Evolutionary conservation across 192 early-diverging fungal species (phyloP).

Genomic region (Haplosporangium gracile): DNA sequence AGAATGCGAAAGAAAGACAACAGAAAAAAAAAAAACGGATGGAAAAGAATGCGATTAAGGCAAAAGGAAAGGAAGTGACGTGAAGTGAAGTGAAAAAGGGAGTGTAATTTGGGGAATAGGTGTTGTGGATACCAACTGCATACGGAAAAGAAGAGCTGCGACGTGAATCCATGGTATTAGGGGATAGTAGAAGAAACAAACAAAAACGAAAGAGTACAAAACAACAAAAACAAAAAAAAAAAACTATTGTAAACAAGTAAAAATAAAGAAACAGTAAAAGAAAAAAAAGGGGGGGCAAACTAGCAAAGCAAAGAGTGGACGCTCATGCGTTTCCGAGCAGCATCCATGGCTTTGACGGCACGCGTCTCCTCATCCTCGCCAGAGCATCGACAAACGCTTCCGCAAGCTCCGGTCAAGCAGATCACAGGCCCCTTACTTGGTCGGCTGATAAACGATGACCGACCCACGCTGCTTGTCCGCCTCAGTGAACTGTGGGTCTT

Average conservation of each 20-base stretch:
- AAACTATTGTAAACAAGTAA: neutral
- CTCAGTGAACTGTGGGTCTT: neutral
- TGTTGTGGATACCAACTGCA: neutral
- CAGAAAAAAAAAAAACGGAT: neutral
- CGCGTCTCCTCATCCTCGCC: conserved; percentile 52
- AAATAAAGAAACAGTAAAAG: conserved; percentile 7
- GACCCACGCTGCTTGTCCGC: conserved; percentile 37
- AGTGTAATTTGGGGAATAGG: neutral
- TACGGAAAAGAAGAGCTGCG: neutral
- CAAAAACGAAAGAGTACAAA: neutral
- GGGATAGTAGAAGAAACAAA: conserved; percentile 8
- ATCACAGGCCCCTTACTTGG: neutral
- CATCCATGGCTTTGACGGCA: conserved; percentile 50
- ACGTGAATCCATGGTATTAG: neutral
- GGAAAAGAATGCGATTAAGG: neutral
- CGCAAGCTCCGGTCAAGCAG: conserved; percentile 50
- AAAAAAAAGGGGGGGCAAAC: neutral
- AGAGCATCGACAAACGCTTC: conserved; percentile 44
- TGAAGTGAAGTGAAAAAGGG: neutral
- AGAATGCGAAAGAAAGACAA: neutral
- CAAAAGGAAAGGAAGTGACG: neutral
- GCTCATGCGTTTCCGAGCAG: conserved; percentile 55
- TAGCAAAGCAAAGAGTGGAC: conserved; percentile 51
- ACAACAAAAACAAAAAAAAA: neutral
- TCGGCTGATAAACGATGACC: conserved; percentile 28